Conservation (phyloP, 345 rosid genomes). For the Crucihimalaya himalaica region DNA sequence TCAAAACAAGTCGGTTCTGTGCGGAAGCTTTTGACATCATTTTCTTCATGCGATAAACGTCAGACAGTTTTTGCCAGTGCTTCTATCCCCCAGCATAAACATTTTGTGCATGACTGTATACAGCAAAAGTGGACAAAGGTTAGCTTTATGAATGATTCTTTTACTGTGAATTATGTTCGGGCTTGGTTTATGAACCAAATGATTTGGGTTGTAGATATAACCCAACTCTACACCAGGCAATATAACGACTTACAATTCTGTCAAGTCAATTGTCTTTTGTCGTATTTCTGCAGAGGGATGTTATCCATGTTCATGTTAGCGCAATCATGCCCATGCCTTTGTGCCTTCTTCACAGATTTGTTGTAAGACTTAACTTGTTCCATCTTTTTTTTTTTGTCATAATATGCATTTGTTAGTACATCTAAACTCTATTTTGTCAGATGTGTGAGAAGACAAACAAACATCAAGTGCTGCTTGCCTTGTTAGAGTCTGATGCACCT, state of each 20-base stretch:
- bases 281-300: constrained; percentile 58
- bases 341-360: constrained; percentile 66
- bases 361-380: constrained; percentile 47
- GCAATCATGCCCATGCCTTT: constrained; percentile 75
- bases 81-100: constrained; percentile 87
- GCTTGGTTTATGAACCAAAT: not conserved
- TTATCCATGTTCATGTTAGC: constrained; percentile 72
- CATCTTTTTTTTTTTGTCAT: not conserved
- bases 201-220: constrained; percentile 5
- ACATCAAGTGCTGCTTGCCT: constrained; percentile 58
- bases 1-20: constrained; percentile 80
- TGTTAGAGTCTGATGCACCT: constrained; percentile 64
- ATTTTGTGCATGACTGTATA: constrained; percentile 78
- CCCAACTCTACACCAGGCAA: not conserved
- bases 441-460: constrained; percentile 52
- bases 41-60: constrained; percentile 71
- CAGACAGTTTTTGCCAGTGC: constrained; percentile 95
- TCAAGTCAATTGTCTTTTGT: constrained; percentile 21
- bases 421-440: constrained; percentile 45
- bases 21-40: constrained; percentile 72
- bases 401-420: constrained; percentile 6
- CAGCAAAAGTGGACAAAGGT: constrained; percentile 99
- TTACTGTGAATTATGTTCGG: not conserved
- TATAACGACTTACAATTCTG: constrained; percentile 12
- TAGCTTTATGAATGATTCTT: constrained; percentile 18